Percentiles rank a stretch among this genome's conserved stretches.
phyloP scores from a whole-genome alignment of 305 asterid species.

The Solanum chacoense region DNA sequence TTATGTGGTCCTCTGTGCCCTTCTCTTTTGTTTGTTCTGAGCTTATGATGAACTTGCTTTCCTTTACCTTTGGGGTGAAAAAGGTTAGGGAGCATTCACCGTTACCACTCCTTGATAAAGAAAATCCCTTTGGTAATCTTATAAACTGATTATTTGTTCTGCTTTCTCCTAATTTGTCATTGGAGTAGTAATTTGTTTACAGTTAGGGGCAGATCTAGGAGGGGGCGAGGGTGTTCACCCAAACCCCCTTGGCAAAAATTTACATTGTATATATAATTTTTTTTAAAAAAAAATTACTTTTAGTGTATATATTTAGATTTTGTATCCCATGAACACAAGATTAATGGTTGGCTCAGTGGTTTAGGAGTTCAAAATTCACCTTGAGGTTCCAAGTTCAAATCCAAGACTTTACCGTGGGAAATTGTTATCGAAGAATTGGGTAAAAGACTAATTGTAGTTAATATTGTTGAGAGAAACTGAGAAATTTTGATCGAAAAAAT shows the following conservation, averaged over 20 bases:
- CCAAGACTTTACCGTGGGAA: neutral
- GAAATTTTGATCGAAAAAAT: neutral
- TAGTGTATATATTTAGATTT: neutral
- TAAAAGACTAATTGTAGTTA: neutral
- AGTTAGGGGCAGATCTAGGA: neutral
- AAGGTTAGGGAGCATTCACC: neutral
- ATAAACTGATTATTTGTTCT: neutral
- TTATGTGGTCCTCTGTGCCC: neutral
- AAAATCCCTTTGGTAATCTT: neutral
- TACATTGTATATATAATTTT: neutral
- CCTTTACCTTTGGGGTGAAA: neutral
- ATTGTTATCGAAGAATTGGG: neutral
- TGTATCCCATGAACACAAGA: neutral
- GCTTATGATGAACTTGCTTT: neutral
- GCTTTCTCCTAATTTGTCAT: neutral
- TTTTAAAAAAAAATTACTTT: neutral
- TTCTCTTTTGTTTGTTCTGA: neutral
- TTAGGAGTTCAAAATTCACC: neutral
- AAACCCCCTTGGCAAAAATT: neutral
- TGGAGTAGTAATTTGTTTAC: neutral
- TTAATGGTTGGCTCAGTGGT: neutral
- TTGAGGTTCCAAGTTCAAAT: neutral
- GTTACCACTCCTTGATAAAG: neutral
- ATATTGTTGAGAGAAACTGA: neutral
- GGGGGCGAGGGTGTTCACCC: neutral